These are phyloP conservation scores for Geranium incanum DNA, from an alignment of 441 rosid genomes.

Conservation along the genomic window DNA sequence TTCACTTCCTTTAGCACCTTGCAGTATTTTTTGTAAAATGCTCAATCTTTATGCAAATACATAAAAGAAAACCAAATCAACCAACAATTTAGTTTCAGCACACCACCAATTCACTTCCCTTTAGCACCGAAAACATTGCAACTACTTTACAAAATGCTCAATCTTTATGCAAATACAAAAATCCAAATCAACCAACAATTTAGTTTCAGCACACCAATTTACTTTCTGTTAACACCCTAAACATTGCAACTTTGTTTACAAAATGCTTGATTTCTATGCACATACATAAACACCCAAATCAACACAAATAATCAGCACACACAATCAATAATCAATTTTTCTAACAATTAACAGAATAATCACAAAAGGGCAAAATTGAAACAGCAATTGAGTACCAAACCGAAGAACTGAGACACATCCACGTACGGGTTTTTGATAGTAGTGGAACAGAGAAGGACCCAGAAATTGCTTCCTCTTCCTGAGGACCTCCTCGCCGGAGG, in stretches of 20 bases:
- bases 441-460: conserved; percentile 7
- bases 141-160: no score
- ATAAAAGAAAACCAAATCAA: neutral
- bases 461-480: neutral
- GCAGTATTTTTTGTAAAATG: neutral
- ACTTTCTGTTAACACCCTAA: neutral
- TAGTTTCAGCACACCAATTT: neutral
- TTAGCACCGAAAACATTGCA: no score
- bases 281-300: neutral
- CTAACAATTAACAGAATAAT: no score
- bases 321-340: neutral
- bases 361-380: neutral
- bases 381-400: no score
- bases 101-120: neutral
- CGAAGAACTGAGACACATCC: no score
- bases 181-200: no score
- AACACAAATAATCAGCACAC: neutral
- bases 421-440: conserved; percentile 5
- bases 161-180: no score
- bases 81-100: neutral
- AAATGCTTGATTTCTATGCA: neutral
- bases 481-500: conserved; percentile 8
- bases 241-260: neutral
- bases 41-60: neutral
- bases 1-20: neutral